Evolutionary conservation across 1,139 yeast genomes (phyloP).

Genomic region (Suhomyces coccinellae): DNA sequence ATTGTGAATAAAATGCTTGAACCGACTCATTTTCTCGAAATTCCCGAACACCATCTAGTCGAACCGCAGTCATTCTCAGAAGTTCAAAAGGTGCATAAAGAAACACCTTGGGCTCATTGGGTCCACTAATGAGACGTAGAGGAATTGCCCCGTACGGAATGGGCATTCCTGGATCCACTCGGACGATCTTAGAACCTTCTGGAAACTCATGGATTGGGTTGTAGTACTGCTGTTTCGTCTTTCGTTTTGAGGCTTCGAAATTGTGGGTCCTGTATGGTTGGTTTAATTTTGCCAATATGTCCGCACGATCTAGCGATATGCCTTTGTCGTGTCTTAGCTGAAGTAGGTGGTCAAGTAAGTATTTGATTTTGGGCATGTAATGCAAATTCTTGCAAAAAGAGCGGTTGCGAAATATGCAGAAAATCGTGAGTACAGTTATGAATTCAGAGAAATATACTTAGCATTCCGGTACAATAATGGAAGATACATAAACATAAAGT

Average conservation of each 20-base stretch:
- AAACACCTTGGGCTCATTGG: neutral
- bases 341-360: neutral
- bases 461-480: neutral
- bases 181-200: slow-evolving; percentile 21
- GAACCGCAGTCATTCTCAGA: neutral
- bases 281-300: neutral
- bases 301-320: neutral
- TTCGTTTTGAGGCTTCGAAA: neutral
- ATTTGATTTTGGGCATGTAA: neutral
- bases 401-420: slow-evolving; percentile 1
- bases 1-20: too few species aligned
- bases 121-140: slow-evolving; percentile 6
- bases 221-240: neutral
- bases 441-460: neutral
- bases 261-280: neutral
- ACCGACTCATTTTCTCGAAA: neutral
- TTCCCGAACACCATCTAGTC: neutral
- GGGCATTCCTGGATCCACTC: slow-evolving; percentile 25
- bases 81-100: neutral
- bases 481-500: too few species aligned
- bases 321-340: neutral
- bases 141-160: slow-evolving; percentile 30
- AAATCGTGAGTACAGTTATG: neutral
- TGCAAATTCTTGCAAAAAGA: neutral
- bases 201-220: slow-evolving; percentile 13